phyloP scores from a whole-genome alignment of 805 yeast genomes.

The Brettanomyces sp. region DNA sequence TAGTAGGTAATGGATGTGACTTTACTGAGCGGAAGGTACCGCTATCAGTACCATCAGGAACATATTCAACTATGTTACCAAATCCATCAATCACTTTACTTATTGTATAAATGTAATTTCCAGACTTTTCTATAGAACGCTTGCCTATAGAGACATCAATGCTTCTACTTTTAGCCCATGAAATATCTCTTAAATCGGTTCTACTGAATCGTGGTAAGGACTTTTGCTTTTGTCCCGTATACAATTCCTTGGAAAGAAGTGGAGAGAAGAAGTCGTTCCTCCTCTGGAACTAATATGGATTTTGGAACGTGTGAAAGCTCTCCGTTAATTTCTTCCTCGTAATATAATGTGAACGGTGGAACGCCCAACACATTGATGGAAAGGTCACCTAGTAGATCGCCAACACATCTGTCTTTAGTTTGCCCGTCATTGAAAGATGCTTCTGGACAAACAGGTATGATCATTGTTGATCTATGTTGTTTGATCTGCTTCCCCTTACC shows the following conservation, averaged over 20 bases:
- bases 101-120: constrained; percentile 47
- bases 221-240: constrained; percentile 10
- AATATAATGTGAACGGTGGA: constrained; percentile 60
- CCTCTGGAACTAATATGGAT: constrained; percentile 32
- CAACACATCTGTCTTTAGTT: constrained; percentile 49
- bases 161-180: constrained; percentile 25
- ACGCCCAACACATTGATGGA: constrained; percentile 57
- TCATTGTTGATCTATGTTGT: constrained; percentile 48
- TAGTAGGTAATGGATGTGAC: constrained; percentile 48
- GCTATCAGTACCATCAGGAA: constrained; percentile 22
- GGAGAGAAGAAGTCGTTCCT: constrained; percentile 43
- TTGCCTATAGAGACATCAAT: constrained; percentile 20
- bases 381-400: constrained; percentile 34
- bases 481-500: constrained; percentile 43
- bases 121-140: constrained; percentile 27
- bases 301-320: constrained; percentile 19
- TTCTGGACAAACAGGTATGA: constrained; percentile 70
- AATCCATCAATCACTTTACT: constrained; percentile 57
- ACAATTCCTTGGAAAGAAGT: constrained; percentile 25
- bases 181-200: constrained; percentile 28
- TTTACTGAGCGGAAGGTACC: constrained; percentile 35
- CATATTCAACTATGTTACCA: constrained; percentile 46
- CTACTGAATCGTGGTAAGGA: constrained; percentile 4
- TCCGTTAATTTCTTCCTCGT: constrained; percentile 36
- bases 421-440: constrained; percentile 35